These are phyloP conservation scores for Gyrodon lividus DNA, from an alignment of 768 basidiomycete species.

Conservation along the genomic window DNA sequence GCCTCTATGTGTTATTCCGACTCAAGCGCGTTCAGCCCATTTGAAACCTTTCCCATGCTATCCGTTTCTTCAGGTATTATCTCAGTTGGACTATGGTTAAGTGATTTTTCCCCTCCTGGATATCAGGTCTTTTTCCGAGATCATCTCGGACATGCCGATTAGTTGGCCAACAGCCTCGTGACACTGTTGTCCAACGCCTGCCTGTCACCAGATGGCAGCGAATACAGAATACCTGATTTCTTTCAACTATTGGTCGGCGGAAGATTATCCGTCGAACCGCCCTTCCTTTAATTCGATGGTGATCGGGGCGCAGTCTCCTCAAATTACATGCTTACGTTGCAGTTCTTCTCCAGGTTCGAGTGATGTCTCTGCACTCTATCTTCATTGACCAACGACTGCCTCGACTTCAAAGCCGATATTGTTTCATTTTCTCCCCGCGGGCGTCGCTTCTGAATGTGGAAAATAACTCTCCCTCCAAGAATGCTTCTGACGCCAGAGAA, in stretches of 20 bases:
- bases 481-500: constrained; percentile 10
- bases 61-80: neutral
- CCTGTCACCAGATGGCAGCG: neutral
- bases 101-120: neutral
- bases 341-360: neutral
- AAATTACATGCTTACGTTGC: neutral
- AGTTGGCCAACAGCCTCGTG: neutral
- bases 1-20: neutral
- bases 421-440: constrained; percentile 2
- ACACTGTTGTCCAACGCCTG: neutral
- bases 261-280: too few species aligned
- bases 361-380: constrained; percentile 1
- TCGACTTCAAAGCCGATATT: neutral
- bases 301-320: neutral
- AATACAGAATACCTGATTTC: too few species aligned
- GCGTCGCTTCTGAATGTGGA: constrained; percentile 1
- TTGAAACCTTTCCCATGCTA: neutral
- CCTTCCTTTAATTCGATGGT: too few species aligned
- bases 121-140: neutral
- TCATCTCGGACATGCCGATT: neutral
- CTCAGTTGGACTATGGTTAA: neutral
- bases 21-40: neutral
- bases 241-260: too few species aligned
- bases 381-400: neutral
- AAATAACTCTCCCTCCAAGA: neutral